Evolutionary conservation across 2,329 filamentous ascomycete genomes (phyloP).

Genomic region (Aspergillus carbonarius): DNA sequence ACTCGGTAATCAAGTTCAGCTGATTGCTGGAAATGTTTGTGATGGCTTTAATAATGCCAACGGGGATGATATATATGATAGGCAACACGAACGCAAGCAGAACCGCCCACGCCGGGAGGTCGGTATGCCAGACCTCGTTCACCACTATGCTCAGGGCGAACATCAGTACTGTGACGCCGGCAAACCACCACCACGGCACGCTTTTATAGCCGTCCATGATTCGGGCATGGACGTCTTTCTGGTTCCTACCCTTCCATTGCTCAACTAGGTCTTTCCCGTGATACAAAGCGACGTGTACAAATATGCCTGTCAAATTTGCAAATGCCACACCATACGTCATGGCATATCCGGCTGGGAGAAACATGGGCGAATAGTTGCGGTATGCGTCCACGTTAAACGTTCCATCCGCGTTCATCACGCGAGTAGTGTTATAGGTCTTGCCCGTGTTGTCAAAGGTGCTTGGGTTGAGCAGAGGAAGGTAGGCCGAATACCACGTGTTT

Average conservation of each 20-base stretch:
- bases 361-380: constrained; percentile 64
- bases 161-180: constrained; percentile 37
- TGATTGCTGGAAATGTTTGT: constrained; percentile 52
- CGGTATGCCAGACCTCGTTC: constrained; percentile 47
- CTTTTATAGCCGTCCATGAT: constrained; percentile 43
- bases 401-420: constrained; percentile 59
- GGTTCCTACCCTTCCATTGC: constrained; percentile 34
- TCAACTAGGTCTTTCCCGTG: constrained; percentile 38
- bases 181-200: constrained; percentile 51
- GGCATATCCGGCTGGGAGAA: constrained; percentile 60
- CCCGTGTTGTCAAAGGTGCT: constrained; percentile 66
- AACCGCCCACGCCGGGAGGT: constrained; percentile 48
- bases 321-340: constrained; percentile 62
- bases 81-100: constrained; percentile 47
- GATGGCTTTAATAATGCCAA: constrained; percentile 50
- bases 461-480: constrained; percentile 61
- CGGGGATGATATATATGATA: constrained; percentile 48
- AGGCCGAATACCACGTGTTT: constrained; percentile 58
- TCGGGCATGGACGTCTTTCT: constrained; percentile 45
- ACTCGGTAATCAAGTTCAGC: constrained; percentile 50
- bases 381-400: constrained; percentile 61
- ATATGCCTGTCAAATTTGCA: constrained; percentile 63
- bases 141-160: constrained; percentile 39
- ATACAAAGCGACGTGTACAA: constrained; percentile 40
- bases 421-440: constrained; percentile 57